A percentile compares a stretch with the other conserved stretches of the same genome.
phyloP scores from a whole-genome alignment of 2,329 filamentous ascomycete genomes.

The Aspergillus versicolor region DNA sequence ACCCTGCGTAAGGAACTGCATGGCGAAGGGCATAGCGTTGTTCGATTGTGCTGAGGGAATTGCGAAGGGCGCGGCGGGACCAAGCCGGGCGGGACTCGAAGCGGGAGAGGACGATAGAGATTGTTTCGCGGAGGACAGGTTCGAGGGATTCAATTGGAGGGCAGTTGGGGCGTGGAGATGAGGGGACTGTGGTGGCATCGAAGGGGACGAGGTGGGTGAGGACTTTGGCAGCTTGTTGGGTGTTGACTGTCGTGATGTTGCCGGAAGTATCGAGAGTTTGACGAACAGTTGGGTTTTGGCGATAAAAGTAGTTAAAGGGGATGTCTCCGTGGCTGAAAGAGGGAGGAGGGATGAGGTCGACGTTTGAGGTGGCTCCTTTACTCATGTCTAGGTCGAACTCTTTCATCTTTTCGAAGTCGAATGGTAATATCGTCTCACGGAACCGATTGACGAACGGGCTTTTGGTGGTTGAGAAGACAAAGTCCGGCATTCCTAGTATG shows the following conservation, averaged over 20 bases:
- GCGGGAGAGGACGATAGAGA: constrained; percentile 62
- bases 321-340: constrained; percentile 72
- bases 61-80: constrained; percentile 79
- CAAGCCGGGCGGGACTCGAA: constrained; percentile 78
- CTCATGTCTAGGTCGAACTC: constrained; percentile 67
- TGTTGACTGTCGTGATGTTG: constrained; percentile 61
- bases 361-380: constrained; percentile 58
- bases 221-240: constrained; percentile 57
- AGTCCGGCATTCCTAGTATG: constrained; percentile 69
- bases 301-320: constrained; percentile 71
- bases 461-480: constrained; percentile 72
- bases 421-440: constrained; percentile 67
- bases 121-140: constrained; percentile 61
- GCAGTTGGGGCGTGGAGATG: constrained; percentile 57
- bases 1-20: constrained; percentile 80
- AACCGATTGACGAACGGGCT: constrained; percentile 71
- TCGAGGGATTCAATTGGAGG: constrained; percentile 52
- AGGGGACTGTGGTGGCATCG: constrained; percentile 63
- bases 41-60: constrained; percentile 59
- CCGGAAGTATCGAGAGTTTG: constrained; percentile 57
- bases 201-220: constrained; percentile 60
- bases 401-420: constrained; percentile 60
- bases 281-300: constrained; percentile 78
- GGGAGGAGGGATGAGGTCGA: constrained; percentile 76
- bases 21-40: constrained; percentile 63